phyloP scores from a whole-genome alignment of 2,329 filamentous ascomycete genomes.

The Aspergillus sp. region DNA sequence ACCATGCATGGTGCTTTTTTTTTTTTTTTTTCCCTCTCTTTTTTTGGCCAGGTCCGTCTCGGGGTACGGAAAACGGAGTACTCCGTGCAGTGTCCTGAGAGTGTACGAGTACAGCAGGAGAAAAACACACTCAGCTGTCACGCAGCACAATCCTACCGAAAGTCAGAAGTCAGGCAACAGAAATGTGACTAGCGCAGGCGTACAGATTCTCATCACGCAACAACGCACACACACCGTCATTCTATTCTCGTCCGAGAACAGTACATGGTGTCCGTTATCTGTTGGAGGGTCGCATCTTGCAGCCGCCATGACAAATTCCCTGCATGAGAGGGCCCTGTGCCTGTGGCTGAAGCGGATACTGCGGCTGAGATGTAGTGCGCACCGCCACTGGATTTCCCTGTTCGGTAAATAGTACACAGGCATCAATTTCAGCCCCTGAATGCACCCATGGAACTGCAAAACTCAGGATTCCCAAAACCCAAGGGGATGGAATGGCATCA shows the following conservation, averaged over 20 bases:
- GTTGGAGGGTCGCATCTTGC: no score
- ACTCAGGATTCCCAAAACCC: neutral
- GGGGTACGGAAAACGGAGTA: no score
- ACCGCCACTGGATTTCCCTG: neutral
- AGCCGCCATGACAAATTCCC: neutral
- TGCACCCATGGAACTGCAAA: neutral
- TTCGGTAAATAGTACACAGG: neutral
- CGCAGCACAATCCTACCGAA: neutral
- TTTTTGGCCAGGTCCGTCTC: no score
- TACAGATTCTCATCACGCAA: neutral
- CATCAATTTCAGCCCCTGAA: neutral
- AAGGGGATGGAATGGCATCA: neutral
- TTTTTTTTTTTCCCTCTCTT: no score
- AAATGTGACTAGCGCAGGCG: neutral
- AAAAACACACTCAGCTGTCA: no score
- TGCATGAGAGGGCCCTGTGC: neutral
- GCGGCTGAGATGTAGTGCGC: neutral
- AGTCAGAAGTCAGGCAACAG: neutral
- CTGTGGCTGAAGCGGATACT: neutral
- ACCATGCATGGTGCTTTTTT: no score
- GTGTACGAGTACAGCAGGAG: neutral
- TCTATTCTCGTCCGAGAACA: neutral
- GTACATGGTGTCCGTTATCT: neutral
- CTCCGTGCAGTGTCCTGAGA: neutral
- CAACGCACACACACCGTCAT: neutral